Evolutionary conservation across 176 grass and related monocot species (phyloP).

Genomic region (Hordeum vulgare): DNA sequence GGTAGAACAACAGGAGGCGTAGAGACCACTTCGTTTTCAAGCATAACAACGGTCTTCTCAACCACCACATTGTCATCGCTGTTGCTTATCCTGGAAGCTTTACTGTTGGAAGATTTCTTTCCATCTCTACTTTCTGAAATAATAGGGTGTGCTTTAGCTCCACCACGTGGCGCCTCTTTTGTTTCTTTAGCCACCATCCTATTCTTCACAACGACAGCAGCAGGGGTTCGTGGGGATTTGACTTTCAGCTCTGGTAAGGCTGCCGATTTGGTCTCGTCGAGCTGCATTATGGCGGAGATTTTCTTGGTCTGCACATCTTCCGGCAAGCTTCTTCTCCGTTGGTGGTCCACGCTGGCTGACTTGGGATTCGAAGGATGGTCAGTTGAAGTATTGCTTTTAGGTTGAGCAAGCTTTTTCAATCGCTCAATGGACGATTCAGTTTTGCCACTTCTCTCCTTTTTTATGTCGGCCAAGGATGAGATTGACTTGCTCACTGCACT

Average conservation of each 20-base stretch:
- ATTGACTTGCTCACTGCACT: conserved; percentile 60
- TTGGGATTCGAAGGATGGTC: conserved; percentile 23
- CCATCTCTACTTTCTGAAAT: conserved; percentile 14
- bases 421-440: conserved; percentile 39
- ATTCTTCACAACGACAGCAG: conserved; percentile 16
- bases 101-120: conserved; percentile 24
- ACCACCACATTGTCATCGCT: conserved; percentile 41
- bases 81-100: conserved; percentile 23
- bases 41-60: conserved; percentile 67
- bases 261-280: conserved; percentile 86
- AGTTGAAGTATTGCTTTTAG: conserved; percentile 20
- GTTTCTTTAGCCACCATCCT: conserved; percentile 22
- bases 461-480: conserved; percentile 54
- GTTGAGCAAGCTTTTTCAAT: conserved; percentile 60
- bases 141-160: conserved; percentile 13
- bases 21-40: conserved; percentile 45
- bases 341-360: conserved; percentile 15
- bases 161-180: conserved; percentile 19
- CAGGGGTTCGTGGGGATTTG: conserved; percentile 35
- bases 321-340: conserved; percentile 36
- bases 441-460: conserved; percentile 60
- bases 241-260: conserved; percentile 70
- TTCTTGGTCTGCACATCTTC: conserved; percentile 61
- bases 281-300: conserved; percentile 83
- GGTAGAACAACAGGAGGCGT: conserved; percentile 12